Evolutionary conservation across 2,329 filamentous ascomycete genomes (phyloP).

Genomic region (Aspergillus neotritici): DNA sequence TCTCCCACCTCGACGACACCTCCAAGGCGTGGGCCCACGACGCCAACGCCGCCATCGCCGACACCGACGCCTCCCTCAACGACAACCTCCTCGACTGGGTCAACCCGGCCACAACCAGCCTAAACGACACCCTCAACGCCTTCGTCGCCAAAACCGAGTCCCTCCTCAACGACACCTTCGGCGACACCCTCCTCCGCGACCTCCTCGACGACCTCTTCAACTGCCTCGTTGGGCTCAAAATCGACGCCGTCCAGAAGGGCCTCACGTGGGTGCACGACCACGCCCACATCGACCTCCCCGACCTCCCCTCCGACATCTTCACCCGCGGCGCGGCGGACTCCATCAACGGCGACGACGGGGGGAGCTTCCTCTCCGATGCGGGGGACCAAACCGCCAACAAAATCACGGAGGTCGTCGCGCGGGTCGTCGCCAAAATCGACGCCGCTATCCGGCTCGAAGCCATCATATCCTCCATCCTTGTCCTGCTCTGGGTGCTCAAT

Average conservation of each 20-base stretch:
- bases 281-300: constrained; percentile 74
- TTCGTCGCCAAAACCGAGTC: constrained; percentile 74
- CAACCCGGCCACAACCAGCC: constrained; percentile 69
- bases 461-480: constrained; percentile 67
- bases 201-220: constrained; percentile 74
- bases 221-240: constrained; percentile 83
- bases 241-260: constrained; percentile 75
- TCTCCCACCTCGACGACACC: constrained; percentile 64
- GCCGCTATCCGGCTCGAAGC: constrained; percentile 68
- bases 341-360: constrained; percentile 48
- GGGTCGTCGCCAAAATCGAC: constrained; percentile 63
- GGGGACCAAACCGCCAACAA: constrained; percentile 70
- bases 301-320: constrained; percentile 74
- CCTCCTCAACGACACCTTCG: constrained; percentile 71
- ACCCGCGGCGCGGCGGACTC: constrained; percentile 65
- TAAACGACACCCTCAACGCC: constrained; percentile 78
- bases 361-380: constrained; percentile 72
- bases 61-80: constrained; percentile 69
- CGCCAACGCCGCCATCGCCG: constrained; percentile 65
- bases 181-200: constrained; percentile 70
- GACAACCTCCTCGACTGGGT: constrained; percentile 81
- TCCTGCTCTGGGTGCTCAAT: constrained; percentile 72
- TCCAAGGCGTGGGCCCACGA: constrained; percentile 70
- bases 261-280: constrained; percentile 92
- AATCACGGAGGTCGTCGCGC: constrained; percentile 68